Base-by-base conservation (phyloP, 2,329 filamentous ascomycete species). In the Talaromyces atroroseus region DNA sequence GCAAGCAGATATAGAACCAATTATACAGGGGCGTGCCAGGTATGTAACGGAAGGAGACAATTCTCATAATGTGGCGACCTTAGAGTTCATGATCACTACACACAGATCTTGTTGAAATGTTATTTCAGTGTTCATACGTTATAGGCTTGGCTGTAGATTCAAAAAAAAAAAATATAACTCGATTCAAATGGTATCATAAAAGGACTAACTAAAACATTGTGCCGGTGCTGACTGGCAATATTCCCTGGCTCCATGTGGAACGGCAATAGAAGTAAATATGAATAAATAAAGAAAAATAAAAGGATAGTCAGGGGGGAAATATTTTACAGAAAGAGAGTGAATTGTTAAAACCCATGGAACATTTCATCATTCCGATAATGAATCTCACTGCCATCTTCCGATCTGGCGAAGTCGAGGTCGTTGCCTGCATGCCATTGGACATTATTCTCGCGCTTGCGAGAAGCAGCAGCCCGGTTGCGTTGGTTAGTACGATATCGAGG, bases 281-380 rank as follows among this genome's bases (percentile, higher is more conserved):
- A 38, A 29, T 26, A 49, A 45, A 52, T 34, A 40, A 54, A n/a
- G 38, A 38, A 38, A 21, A 36, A 53, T 24, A 51, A 51, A 29
- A 26, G 26, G 36, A 48, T 23, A 29, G 29, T 47, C 26, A n/a
- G n/a, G 32, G 20, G 47, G 12, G 29, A 40, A 34, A 20, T 51
- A 46, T 47, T 24, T 44, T 51, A 51, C 49, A 54, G 34, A 46
- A 50, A 57, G 18, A 24, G n/a, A 49, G 26, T 18, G 21, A 7
- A 49, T 24, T 23, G 11, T 52, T 64, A 79, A 56, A 79, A 79
- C 6, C 73, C 77, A 4, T 70, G 67, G 59, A 78, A 79, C 0
- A 75, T 74, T 68, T 80, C 76, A 29, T 76, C 73, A 56, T 68
- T 65, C 20, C 69, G 71, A 54, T 68, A 72, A 26, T 70, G 73